Percentiles rank a stretch among this genome's conserved stretches.
phyloP scores from a whole-genome alignment of 306 rosid genomes.

The Pterocarpus macrocarpus region DNA sequence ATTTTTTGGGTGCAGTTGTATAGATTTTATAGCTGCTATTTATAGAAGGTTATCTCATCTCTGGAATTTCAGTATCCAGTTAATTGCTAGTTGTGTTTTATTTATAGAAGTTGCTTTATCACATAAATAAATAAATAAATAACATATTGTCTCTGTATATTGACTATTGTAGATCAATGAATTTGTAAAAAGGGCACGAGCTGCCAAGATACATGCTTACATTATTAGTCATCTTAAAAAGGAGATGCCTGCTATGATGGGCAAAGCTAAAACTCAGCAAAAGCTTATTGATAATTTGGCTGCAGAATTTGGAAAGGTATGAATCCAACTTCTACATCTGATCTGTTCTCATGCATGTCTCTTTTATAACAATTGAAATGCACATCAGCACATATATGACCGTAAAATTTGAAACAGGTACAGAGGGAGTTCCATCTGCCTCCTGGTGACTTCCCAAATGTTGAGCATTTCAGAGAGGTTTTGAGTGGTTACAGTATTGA shows the following conservation, averaged over 20 bases:
- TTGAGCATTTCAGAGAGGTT: slow-evolving; percentile 73
- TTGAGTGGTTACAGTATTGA: slow-evolving; percentile 74
- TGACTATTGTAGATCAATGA: slow-evolving; percentile 76
- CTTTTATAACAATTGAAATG: slow-evolving; percentile 16
- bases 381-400: background rate
- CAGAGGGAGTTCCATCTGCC: slow-evolving; percentile 90
- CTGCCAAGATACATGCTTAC: slow-evolving; percentile 91
- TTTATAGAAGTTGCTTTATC: slow-evolving; percentile 11
- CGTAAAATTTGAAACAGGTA: slow-evolving; percentile 60
- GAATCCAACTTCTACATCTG: slow-evolving; percentile 25
- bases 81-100: background rate
- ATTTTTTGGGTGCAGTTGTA: background rate
- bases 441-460: slow-evolving; percentile 86
- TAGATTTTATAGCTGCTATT: background rate
- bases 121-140: slow-evolving; percentile 16
- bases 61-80: slow-evolving; percentile 13
- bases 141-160: slow-evolving; percentile 9
- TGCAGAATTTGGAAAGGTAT: slow-evolving; percentile 86
- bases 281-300: slow-evolving; percentile 78
- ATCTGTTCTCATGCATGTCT: slow-evolving; percentile 17
- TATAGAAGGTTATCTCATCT: background rate
- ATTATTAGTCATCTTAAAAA: slow-evolving; percentile 86
- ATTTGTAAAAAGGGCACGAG: slow-evolving; percentile 91
- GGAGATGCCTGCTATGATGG: slow-evolving; percentile 92
- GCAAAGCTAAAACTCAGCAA: slow-evolving; percentile 86